These are phyloP conservation scores for Stephania yunnanensis DNA, from an alignment of 164 flowering plant species.

Conservation along the genomic window DNA sequence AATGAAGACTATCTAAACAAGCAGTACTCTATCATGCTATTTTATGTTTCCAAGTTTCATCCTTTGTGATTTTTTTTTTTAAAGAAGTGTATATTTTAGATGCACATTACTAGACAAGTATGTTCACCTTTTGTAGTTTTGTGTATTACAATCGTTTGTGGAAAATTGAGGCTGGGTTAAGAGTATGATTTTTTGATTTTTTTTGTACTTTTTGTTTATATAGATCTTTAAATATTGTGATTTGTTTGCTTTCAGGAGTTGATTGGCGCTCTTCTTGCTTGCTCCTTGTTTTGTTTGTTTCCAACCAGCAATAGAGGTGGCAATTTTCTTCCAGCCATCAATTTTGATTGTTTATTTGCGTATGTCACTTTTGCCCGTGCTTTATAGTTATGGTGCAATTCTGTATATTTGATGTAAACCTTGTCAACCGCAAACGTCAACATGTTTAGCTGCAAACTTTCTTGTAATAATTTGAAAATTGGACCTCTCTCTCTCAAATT, in stretches of 20 bases:
- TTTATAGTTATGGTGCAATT: constrained; percentile 6
- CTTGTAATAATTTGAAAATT: too few relatives aligned
- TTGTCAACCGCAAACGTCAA: background rate
- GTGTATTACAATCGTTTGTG: too few relatives aligned
- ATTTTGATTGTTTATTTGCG: constrained; percentile 87
- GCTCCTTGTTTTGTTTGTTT: constrained; percentile 88
- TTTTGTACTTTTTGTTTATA: background rate
- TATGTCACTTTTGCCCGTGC: constrained; percentile 36
- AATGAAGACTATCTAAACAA: too few relatives aligned
- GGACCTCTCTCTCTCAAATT: too few relatives aligned
- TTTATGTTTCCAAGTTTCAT: too few relatives aligned
- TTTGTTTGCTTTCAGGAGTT: constrained; percentile 55
- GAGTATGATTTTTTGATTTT: background rate
- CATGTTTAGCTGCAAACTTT: too few relatives aligned
- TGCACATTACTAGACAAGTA: too few relatives aligned
- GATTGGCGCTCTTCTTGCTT: constrained; percentile 74
- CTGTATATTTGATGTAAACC: background rate
- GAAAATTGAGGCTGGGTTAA: too few relatives aligned
- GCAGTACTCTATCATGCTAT: too few relatives aligned
- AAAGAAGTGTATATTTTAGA: too few relatives aligned
- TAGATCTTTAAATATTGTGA: background rate
- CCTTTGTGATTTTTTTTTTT: too few relatives aligned
- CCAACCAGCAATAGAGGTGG: constrained; percentile 52
- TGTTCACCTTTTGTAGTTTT: too few relatives aligned
- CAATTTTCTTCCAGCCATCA: constrained; percentile 68